A percentile compares a stretch with the other conserved stretches of the same genome.
Evolutionary conservation across 2,329 filamentous ascomycete genomes (phyloP).

Genomic region (Colletotrichum sidae): DNA sequence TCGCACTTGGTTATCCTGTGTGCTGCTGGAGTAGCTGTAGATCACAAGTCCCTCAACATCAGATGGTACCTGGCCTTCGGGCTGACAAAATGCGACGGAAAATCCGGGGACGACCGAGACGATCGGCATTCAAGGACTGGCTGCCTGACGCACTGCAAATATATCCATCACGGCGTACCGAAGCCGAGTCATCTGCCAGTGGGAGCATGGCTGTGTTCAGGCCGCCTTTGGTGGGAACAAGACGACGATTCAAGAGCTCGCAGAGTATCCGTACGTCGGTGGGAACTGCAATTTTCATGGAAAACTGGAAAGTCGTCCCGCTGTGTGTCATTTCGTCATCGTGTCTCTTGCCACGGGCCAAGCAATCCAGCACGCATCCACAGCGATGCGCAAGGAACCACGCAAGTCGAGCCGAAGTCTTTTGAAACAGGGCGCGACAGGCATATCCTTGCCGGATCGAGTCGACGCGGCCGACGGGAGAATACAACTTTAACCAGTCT

Average conservation of each 20-base stretch:
- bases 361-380: conserved; percentile 2
- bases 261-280: neutral
- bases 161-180: neutral
- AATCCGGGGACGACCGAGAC: conserved; percentile 13
- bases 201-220: conserved; percentile 13
- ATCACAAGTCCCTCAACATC: neutral
- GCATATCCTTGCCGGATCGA: conserved; percentile 8
- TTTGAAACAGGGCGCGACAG: conserved; percentile 27
- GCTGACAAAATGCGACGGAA: conserved; percentile 1
- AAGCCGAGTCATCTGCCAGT: conserved; percentile 11
- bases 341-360: neutral
- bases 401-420: neutral
- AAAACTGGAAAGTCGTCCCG: conserved; percentile 1
- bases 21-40: neutral
- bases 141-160: conserved; percentile 22
- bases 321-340: neutral
- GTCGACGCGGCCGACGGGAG: conserved; percentile 18
- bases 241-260: neutral
- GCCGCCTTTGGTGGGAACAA: conserved; percentile 8
- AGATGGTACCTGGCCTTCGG: neutral
- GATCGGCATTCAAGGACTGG: conserved; percentile 15
- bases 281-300: conserved; percentile 7
- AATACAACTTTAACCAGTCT: conserved; percentile 24
- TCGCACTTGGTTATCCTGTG: neutral
- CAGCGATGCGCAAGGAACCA: conserved; percentile 1